Evolutionary conservation across 2,329 filamentous ascomycete species (phyloP).

Genomic region (Clarireedia monteithiana): DNA sequence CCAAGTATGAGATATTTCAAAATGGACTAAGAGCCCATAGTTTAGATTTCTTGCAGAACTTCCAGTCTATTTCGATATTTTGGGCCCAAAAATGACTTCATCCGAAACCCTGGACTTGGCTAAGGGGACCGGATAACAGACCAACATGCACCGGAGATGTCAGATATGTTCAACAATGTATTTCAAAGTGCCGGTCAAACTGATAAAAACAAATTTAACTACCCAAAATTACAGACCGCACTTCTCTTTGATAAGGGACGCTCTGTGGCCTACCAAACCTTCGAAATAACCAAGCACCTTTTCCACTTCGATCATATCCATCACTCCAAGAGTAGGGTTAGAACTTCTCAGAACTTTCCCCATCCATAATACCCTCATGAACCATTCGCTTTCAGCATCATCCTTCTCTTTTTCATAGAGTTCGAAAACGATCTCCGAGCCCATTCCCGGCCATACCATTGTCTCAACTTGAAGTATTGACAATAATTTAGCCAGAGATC

Average conservation of each 20-base stretch:
- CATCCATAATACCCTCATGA: constrained; percentile 62
- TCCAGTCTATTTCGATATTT: no score
- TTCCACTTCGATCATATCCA: constrained; percentile 65
- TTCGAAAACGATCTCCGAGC: constrained; percentile 70
- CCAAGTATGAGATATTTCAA: no score
- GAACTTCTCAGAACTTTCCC: constrained; percentile 60
- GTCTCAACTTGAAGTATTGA: constrained; percentile 62
- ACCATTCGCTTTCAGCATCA: constrained; percentile 32
- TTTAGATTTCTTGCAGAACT: no score
- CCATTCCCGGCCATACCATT: constrained; percentile 86
- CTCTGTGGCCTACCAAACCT: constrained; percentile 53
- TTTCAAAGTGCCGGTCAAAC: no score
- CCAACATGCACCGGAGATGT: no score
- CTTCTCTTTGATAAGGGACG: constrained; percentile 35
- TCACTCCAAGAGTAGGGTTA: constrained; percentile 55
- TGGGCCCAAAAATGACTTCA: no score
- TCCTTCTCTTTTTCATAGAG: constrained; percentile 44
- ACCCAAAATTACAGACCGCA: constrained; percentile 14
- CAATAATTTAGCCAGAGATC: constrained; percentile 58
- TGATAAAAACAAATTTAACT: no score
- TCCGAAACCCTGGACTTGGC: no score
- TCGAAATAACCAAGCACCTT: constrained; percentile 64
- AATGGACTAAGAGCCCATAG: no score
- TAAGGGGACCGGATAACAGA: no score
- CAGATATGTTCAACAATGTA: no score